Percentiles rank a stretch among this genome's conserved stretches.
Evolutionary conservation across 768 basidiomycete genomes (phyloP).

Genomic region (Tulasnella calospora): DNA sequence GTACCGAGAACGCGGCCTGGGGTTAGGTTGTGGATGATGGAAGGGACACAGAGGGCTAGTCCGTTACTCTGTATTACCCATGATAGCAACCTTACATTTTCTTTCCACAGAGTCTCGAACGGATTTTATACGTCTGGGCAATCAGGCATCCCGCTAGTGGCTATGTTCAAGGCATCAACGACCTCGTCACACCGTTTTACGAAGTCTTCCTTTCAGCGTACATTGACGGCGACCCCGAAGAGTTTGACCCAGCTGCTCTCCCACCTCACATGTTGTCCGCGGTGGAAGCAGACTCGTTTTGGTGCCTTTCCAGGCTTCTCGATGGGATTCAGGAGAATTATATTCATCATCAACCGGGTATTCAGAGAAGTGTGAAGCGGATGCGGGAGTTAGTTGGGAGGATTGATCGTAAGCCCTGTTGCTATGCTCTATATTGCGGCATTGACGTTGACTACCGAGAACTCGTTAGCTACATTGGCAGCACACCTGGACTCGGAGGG

Average conservation of each 20-base stretch:
- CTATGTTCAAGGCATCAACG: conserved; percentile 99
- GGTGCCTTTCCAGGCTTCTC: conserved; percentile 91
- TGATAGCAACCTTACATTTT: not conserved
- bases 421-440: conserved; percentile 16
- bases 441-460: not conserved
- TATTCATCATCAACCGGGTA: conserved; percentile 93
- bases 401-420: conserved; percentile 62
- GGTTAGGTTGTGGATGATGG: conserved; percentile 85
- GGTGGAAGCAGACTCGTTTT: conserved; percentile 95
- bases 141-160: conserved; percentile 97
- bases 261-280: conserved; percentile 69
- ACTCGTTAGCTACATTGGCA: conserved; percentile 65
- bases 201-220: conserved; percentile 95
- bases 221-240: conserved; percentile 88
- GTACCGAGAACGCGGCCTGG: conserved; percentile 94
- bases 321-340: conserved; percentile 99
- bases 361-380: conserved; percentile 84
- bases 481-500: conserved; percentile 82
- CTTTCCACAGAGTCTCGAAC: conserved; percentile 69
- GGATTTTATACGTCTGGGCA: conserved; percentile 97
- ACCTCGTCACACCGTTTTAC: conserved; percentile 95
- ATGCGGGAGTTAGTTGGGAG: conserved; percentile 92
- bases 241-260: conserved; percentile 74
- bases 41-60: conserved; percentile 78
- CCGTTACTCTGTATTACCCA: not conserved